Conservation (phyloP, 2,329 filamentous ascomycete species). For the Colletotrichum musicola region DNA sequence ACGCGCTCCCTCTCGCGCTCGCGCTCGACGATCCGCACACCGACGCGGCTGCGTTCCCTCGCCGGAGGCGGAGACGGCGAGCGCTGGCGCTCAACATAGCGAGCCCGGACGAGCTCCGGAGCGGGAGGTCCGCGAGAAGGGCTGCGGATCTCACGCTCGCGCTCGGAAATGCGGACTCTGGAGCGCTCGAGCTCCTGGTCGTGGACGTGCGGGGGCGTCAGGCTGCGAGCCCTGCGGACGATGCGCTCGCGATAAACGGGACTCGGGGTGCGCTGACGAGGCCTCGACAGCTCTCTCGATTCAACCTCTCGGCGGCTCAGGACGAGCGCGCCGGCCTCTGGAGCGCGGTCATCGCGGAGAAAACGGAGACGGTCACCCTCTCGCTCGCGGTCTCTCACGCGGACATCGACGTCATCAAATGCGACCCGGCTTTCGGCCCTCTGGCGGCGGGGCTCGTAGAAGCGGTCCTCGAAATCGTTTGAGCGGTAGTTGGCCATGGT, state of each 20-base stretch:
- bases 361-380: constrained; percentile 59
- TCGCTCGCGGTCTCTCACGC: constrained; percentile 57
- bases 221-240: constrained; percentile 57
- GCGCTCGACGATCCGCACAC: constrained; percentile 60
- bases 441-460: constrained; percentile 48
- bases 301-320: constrained; percentile 68
- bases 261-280: constrained; percentile 59
- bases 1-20: constrained; percentile 57
- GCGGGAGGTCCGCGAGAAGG: constrained; percentile 52
- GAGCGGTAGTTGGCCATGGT: constrained; percentile 30
- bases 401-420: constrained; percentile 51
- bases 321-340: constrained; percentile 66
- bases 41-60: constrained; percentile 35
- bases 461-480: constrained; percentile 40
- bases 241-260: constrained; percentile 53
- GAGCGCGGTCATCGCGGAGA: constrained; percentile 63
- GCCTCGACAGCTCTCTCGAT: constrained; percentile 62
- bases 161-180: constrained; percentile 55
- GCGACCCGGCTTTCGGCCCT: constrained; percentile 42
- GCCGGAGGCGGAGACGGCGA: constrained; percentile 48
- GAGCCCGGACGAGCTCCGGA: constrained; percentile 50
- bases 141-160: constrained; percentile 52
- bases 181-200: constrained; percentile 50
- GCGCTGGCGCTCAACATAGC: constrained; percentile 56
- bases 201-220: constrained; percentile 50